These are phyloP conservation scores for Boechera stricta DNA, from an alignment of 345 rosid species.

Conservation along the genomic window DNA sequence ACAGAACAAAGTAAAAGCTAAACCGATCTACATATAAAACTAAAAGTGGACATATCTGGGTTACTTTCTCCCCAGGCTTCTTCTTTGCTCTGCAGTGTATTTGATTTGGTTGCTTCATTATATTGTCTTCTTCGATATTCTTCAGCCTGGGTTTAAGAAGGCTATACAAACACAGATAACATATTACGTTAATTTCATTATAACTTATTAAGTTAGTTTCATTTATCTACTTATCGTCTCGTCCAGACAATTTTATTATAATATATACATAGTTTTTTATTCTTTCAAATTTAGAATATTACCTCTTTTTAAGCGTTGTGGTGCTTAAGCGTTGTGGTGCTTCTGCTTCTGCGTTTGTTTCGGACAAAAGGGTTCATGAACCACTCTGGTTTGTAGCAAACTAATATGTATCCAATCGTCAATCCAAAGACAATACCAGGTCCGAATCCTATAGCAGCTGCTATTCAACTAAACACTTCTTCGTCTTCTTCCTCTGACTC, in stretches of 20 bases:
- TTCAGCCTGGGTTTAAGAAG: not conserved
- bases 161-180: not conserved
- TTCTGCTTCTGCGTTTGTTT: not conserved
- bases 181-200: too few species aligned
- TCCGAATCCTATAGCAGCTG: conserved; percentile 12
- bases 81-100: not conserved
- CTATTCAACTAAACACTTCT: conserved; percentile 2
- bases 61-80: not conserved
- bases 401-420: not conserved
- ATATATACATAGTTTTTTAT: too few species aligned
- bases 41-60: too few species aligned
- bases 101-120: not conserved
- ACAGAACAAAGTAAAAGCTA: too few species aligned
- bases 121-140: not conserved
- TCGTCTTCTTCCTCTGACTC: not conserved
- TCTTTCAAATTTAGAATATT: not conserved
- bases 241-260: too few species aligned
- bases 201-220: not conserved
- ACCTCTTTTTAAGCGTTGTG: not conserved
- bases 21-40: too few species aligned
- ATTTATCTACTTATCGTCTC: too few species aligned
- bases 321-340: not conserved
- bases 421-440: conserved; percentile 13
- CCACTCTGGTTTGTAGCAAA: conserved; percentile 7
- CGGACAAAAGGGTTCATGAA: not conserved